Evolutionary conservation across 2,329 filamentous ascomycete species (phyloP).

Genomic region (Furcasterigmium sp.): DNA sequence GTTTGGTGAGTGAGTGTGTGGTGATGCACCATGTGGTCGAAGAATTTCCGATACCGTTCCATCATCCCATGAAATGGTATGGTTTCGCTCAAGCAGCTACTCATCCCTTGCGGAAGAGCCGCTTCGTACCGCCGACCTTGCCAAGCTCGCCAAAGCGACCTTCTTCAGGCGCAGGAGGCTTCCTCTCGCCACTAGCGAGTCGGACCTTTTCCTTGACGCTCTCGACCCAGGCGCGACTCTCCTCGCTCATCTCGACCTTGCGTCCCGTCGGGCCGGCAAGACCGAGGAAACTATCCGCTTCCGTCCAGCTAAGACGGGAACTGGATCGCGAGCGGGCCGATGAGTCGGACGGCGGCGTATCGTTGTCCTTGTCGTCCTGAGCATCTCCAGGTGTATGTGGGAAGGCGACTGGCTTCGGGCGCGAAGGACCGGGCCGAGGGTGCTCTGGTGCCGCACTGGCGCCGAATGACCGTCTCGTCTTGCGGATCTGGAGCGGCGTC

Average conservation of each 20-base stretch:
- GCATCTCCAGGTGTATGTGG: constrained; percentile 38
- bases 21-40: too few species aligned
- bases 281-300: constrained; percentile 58
- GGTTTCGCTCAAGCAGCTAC: background rate
- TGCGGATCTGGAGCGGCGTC: constrained; percentile 49
- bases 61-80: background rate
- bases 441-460: constrained; percentile 18
- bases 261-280: constrained; percentile 66
- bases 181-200: constrained; percentile 57
- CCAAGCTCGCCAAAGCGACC: constrained; percentile 63
- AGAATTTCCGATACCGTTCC: too few species aligned
- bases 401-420: constrained; percentile 18
- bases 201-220: constrained; percentile 77
- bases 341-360: constrained; percentile 32
- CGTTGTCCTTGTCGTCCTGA: constrained; percentile 27
- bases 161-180: constrained; percentile 21
- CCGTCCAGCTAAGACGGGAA: constrained; percentile 51
- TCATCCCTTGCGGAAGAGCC: constrained; percentile 55
- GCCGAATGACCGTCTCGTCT: constrained; percentile 43
- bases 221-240: constrained; percentile 76
- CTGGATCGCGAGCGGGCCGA: constrained; percentile 45
- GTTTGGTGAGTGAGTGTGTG: too few species aligned
- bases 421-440: constrained; percentile 1
- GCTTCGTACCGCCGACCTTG: constrained; percentile 67
- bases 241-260: constrained; percentile 61